Conservation (phyloP, 1,139 yeast genomes). For the Meyerozyma elateridarum region DNA sequence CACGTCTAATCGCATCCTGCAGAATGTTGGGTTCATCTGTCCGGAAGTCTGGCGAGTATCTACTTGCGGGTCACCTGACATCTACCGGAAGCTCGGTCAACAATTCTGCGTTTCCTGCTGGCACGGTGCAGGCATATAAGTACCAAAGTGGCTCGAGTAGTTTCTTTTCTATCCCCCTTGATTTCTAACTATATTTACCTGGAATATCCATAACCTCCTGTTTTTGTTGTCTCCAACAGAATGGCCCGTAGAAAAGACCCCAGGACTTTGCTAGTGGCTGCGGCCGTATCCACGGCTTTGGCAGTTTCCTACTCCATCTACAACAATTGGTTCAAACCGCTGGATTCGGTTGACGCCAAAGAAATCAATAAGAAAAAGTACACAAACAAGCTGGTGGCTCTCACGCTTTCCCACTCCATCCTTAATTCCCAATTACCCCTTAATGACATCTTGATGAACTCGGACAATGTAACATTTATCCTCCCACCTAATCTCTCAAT, state of each 20-base stretch:
- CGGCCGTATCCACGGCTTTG: constrained; percentile 10
- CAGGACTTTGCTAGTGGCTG: constrained; percentile 8
- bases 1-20: too few species aligned
- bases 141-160: too few species aligned
- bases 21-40: constrained; percentile 1
- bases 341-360: constrained; percentile 6
- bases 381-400: constrained; percentile 35
- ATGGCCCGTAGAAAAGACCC: constrained; percentile 13
- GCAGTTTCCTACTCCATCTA: constrained; percentile 12
- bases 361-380: constrained; percentile 16
- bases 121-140: too few species aligned
- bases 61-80: not conserved
- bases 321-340: constrained; percentile 3
- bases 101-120: not conserved
- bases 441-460: constrained; percentile 32
- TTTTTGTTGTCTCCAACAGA: too few species aligned
- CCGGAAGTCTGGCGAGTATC: not conserved
- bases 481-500: constrained; percentile 43
- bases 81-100: constrained; percentile 1
- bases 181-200: too few species aligned
- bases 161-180: too few species aligned
- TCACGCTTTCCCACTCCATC: constrained; percentile 42
- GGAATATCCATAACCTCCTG: too few species aligned
- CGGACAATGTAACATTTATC: constrained; percentile 43
- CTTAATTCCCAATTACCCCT: constrained; percentile 37